Percentiles rank a stretch among this genome's conserved stretches.
Conservation (phyloP, 2,329 filamentous ascomycete species). For the Raffaelea arxii region DNA sequence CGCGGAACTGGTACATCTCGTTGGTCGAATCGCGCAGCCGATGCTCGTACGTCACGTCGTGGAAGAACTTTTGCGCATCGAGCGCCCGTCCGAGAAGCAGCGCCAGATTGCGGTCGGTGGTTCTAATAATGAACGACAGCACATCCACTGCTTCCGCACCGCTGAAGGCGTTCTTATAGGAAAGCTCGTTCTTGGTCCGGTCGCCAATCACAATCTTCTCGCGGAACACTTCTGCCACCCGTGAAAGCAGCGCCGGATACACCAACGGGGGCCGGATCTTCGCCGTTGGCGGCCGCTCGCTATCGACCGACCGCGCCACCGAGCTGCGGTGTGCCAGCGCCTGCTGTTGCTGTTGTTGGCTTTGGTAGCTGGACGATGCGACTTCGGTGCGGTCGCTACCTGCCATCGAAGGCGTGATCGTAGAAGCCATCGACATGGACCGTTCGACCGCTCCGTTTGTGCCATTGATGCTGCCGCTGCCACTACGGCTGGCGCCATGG, state of each 20-base stretch:
- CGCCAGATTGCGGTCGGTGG: slow-evolving; percentile 88
- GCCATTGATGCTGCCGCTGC: not conserved
- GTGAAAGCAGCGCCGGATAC: slow-evolving; percentile 88
- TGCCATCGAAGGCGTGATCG: slow-evolving; percentile 57
- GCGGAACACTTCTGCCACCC: slow-evolving; percentile 84
- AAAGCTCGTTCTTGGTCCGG: slow-evolving; percentile 89
- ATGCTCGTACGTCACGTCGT: slow-evolving; percentile 98
- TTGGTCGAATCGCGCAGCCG: slow-evolving; percentile 84
- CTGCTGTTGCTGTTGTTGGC: slow-evolving; percentile 16
- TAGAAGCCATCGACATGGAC: slow-evolving; percentile 91
- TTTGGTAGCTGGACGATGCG: not conserved
- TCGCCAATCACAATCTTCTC: slow-evolving; percentile 80
- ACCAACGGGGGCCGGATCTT: slow-evolving; percentile 72
- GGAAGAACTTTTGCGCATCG: slow-evolving; percentile 97
- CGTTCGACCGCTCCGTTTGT: slow-evolving; percentile 36
- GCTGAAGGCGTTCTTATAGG: slow-evolving; percentile 95
- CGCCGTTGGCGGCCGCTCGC: slow-evolving; percentile 47
- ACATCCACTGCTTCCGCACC: slow-evolving; percentile 93
- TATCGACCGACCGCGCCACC: slow-evolving; percentile 40
- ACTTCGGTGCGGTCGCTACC: slow-evolving; percentile 39
- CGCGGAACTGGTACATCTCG: slow-evolving; percentile 94
- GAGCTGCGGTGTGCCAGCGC: slow-evolving; percentile 46
- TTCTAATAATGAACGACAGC: slow-evolving; percentile 93
- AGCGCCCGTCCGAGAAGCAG: slow-evolving; percentile 82
- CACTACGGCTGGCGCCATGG: not conserved